Evolutionary conservation across 1,139 yeast species (phyloP).

Genomic region (Debaryomyces nepalensis): DNA sequence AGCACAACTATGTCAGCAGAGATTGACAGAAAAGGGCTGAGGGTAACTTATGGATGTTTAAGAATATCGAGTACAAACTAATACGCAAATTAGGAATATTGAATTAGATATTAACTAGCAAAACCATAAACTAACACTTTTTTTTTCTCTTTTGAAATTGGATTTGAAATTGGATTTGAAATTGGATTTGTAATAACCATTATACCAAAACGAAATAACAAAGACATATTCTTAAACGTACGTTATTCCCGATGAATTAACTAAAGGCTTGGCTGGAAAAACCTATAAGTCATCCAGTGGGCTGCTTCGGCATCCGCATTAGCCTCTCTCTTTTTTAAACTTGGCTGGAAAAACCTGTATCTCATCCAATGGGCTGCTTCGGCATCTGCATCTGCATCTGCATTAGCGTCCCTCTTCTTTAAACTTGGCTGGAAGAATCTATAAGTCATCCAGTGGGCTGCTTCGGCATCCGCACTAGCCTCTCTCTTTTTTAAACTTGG

Average conservation of each 20-base stretch:
- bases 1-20: no score
- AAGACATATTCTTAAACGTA: not conserved
- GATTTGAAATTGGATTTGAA: not conserved
- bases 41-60: no score
- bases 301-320: slow-evolving; percentile 14
- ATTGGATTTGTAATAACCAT: not conserved
- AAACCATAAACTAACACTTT: slow-evolving; percentile 4
- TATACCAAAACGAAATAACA: not conserved
- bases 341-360: slow-evolving; percentile 14
- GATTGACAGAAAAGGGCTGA: no score
- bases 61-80: no score
- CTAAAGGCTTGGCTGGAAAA: slow-evolving; percentile 15
- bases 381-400: slow-evolving; percentile 21
- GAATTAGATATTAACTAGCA: not conserved
- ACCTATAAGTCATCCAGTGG: slow-evolving; percentile 15
- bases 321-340: slow-evolving; percentile 16
- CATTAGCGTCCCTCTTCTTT: slow-evolving; percentile 19
- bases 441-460: slow-evolving; percentile 16
- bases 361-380: slow-evolving; percentile 18
- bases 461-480: slow-evolving; percentile 14
- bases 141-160: no score
- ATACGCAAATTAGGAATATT: slow-evolving; percentile 1
- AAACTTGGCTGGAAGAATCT: slow-evolving; percentile 20
- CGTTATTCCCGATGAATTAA: slow-evolving; percentile 8
- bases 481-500: slow-evolving; percentile 19